Evolutionary conservation across 164 flowering plant genomes (phyloP).

Genomic region (Vitis labrusca): DNA sequence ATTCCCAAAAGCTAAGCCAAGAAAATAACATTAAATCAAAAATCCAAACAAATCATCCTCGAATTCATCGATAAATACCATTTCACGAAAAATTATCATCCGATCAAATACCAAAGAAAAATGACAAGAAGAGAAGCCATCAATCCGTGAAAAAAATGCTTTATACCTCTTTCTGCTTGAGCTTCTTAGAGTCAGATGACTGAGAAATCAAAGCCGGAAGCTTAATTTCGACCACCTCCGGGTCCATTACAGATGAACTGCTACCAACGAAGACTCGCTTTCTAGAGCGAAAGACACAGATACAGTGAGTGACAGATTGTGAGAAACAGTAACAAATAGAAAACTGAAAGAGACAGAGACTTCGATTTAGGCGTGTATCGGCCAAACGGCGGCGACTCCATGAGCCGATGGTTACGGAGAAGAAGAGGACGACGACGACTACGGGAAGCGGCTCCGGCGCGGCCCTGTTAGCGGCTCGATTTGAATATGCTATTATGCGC

Average conservation of each 20-base stretch:
- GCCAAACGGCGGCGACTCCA: constrained; percentile 1
- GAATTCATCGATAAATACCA: too few relatives aligned
- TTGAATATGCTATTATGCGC: neutral
- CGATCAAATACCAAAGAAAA: neutral
- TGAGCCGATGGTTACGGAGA: neutral
- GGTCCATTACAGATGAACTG: constrained; percentile 29
- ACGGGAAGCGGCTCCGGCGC: too few relatives aligned
- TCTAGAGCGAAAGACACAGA: constrained; percentile 18
- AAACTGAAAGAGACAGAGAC: neutral
- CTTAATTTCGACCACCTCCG: constrained; percentile 32
- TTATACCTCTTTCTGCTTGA: constrained; percentile 27
- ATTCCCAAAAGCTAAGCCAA: too few relatives aligned
- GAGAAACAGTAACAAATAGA: neutral
- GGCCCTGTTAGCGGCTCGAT: too few relatives aligned
- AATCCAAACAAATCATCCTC: too few relatives aligned
- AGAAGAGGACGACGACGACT: too few relatives aligned
- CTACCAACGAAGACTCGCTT: constrained; percentile 21
- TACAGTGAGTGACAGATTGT: neutral
- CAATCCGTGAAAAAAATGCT: neutral
- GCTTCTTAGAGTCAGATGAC: constrained; percentile 15
- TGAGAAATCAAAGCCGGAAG: constrained; percentile 15
- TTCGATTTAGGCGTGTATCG: constrained; percentile 1
- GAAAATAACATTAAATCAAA: too few relatives aligned
- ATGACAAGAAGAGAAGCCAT: neutral
- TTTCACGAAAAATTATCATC: neutral